These are phyloP conservation scores for Erythrobasidium yunnanense DNA, from an alignment of 768 basidiomycete genomes.

Conservation along the genomic window DNA sequence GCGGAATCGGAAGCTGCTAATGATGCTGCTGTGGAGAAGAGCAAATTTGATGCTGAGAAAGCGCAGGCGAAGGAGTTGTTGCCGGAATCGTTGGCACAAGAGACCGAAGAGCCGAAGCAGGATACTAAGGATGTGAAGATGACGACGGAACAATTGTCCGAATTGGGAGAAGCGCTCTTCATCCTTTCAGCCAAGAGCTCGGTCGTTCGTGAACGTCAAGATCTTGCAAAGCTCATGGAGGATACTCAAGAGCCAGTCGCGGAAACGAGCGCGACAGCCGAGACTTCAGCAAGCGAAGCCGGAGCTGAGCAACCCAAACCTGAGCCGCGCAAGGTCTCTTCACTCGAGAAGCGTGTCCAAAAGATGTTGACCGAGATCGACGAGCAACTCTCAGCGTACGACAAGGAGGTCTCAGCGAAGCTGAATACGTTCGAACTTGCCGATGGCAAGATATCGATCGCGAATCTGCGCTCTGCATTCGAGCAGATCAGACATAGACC, in stretches of 20 bases:
- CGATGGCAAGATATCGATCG: conserved; percentile 68
- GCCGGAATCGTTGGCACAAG: conserved; percentile 55
- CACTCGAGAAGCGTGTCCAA: conserved; percentile 89
- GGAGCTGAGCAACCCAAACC: conserved; percentile 44
- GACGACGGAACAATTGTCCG: conserved; percentile 90
- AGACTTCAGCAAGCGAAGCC: conserved; percentile 36
- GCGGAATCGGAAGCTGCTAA: background rate
- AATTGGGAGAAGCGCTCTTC: conserved; percentile 79
- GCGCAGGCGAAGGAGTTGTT: conserved; percentile 59
- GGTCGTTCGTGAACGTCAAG: conserved; percentile 89
- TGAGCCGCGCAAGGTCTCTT: conserved; percentile 56
- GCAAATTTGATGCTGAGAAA: conserved; percentile 40
- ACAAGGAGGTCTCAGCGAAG: conserved; percentile 51
- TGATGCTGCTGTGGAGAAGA: conserved; percentile 42
- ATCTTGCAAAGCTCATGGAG: conserved; percentile 80
- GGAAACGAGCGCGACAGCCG: background rate
- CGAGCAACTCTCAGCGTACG: conserved; percentile 79
- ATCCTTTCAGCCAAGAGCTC: conserved; percentile 86
- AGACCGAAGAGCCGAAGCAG: conserved; percentile 40
- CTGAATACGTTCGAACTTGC: conserved; percentile 44
- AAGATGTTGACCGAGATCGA: conserved; percentile 94
- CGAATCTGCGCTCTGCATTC: conserved; percentile 79
- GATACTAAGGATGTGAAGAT: conserved; percentile 63
- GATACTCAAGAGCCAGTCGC: conserved; percentile 59
- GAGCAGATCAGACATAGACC: conserved; percentile 86